phyloP scores from a whole-genome alignment of 2,329 filamentous ascomycete species.

The Coleophoma cylindrospora region DNA sequence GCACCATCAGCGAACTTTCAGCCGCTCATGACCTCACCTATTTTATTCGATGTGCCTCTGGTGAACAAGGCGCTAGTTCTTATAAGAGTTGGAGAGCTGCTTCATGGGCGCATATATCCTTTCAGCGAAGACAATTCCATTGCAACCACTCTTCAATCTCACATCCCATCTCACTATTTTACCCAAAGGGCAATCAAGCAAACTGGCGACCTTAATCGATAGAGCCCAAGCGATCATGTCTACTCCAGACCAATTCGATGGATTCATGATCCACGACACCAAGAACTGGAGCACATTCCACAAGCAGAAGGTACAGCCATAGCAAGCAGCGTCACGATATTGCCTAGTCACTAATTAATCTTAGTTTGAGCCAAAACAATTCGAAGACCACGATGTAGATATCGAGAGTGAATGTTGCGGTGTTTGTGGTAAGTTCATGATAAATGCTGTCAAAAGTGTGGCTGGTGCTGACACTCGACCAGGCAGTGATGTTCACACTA shows the following conservation, averaged over 20 bases:
- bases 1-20: too few species aligned
- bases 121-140: not conserved
- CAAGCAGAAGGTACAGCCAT: slow-evolving; percentile 14
- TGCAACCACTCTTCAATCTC: not conserved
- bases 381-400: slow-evolving; percentile 82
- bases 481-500: slow-evolving; percentile 56
- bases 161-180: not conserved
- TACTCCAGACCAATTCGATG: slow-evolving; percentile 50
- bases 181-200: not conserved
- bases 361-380: slow-evolving; percentile 65
- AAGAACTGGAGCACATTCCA: slow-evolving; percentile 20
- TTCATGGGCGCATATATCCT: too few species aligned
- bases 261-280: slow-evolving; percentile 45
- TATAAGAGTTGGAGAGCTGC: too few species aligned
- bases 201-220: not conserved
- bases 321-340: not conserved
- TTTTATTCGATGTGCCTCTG: too few species aligned
- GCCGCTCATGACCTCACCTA: too few species aligned
- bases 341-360: not conserved
- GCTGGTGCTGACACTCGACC: too few species aligned
- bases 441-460: too few species aligned
- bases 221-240: slow-evolving; percentile 7
- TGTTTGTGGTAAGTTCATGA: slow-evolving; percentile 47
- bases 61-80: too few species aligned
- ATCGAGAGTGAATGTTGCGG: slow-evolving; percentile 81